Percentiles rank a stretch among this genome's conserved stretches.
Evolutionary conservation across 371 early-diverging fungal genomes (phyloP).

Genomic region (Lichtheimia ramosa): DNA sequence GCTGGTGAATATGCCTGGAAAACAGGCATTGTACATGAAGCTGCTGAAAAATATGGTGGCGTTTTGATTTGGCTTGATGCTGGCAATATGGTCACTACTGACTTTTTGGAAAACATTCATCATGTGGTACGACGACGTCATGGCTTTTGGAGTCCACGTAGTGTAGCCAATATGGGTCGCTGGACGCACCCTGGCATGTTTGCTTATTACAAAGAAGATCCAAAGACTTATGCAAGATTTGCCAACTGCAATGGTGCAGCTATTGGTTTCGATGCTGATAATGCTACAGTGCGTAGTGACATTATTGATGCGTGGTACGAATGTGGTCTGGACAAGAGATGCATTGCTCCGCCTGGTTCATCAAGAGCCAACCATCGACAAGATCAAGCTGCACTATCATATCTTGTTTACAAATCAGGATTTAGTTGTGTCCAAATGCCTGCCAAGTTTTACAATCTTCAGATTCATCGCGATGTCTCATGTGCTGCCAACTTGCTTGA

Average conservation of each 20-base stretch:
- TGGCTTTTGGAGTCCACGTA: conserved; percentile 64
- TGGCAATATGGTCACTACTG: conserved; percentile 53
- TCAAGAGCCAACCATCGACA: conserved; percentile 61
- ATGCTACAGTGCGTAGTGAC: conserved; percentile 40
- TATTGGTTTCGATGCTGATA: conserved; percentile 57
- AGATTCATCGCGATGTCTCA: conserved; percentile 34
- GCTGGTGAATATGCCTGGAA: conserved; percentile 72
- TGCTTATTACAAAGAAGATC: conserved; percentile 42
- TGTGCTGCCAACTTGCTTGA: conserved; percentile 29
- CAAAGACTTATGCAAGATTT: conserved; percentile 38
- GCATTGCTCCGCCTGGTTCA: conserved; percentile 64
- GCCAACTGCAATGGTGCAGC: conserved; percentile 66
- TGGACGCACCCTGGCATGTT: conserved; percentile 63
- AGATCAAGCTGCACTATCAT: conserved; percentile 63
- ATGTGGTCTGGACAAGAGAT: conserved; percentile 53
- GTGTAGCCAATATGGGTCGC: conserved; percentile 42
- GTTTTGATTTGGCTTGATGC: conserved; percentile 62
- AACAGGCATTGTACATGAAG: conserved; percentile 61
- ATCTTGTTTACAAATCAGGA: conserved; percentile 41
- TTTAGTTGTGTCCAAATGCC: conserved; percentile 26
- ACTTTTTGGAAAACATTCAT: conserved; percentile 49
- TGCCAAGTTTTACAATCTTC: conserved; percentile 25
- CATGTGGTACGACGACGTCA: conserved; percentile 33
- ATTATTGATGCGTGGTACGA: conserved; percentile 57
- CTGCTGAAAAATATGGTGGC: conserved; percentile 49